These are phyloP conservation scores for Claviceps capensis DNA, from an alignment of 2,329 filamentous ascomycete species.

Conservation along the genomic window DNA sequence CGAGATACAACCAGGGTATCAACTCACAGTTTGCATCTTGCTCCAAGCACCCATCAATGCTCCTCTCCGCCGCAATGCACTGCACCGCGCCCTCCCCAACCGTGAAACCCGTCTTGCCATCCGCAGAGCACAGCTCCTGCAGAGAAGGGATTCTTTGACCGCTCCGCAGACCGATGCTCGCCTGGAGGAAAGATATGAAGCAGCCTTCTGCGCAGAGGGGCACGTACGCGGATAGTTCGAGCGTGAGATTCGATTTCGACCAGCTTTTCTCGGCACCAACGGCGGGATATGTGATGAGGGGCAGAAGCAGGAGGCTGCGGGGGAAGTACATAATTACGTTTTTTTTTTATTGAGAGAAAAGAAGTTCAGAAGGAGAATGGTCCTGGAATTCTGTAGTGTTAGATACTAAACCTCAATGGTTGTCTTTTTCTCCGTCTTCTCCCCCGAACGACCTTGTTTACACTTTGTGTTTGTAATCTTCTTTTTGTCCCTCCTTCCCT, in stretches of 20 bases:
- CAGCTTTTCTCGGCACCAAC: slow-evolving; percentile 10
- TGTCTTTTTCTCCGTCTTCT: background rate
- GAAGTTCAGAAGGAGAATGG: background rate
- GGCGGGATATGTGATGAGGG: slow-evolving; percentile 17
- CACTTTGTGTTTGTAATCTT: background rate
- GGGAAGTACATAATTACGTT: slow-evolving; percentile 22
- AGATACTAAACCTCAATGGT: background rate
- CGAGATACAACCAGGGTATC: too few species aligned
- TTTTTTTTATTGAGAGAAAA: background rate
- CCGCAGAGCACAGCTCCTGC: slow-evolving; percentile 48
- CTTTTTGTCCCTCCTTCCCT: background rate
- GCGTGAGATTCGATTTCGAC: slow-evolving; percentile 14
- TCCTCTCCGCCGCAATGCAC: slow-evolving; percentile 45
- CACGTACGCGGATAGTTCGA: slow-evolving; percentile 29
- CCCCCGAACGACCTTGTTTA: background rate
- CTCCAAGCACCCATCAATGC: slow-evolving; percentile 36
- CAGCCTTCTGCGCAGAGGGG: slow-evolving; percentile 48
- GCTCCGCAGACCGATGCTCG: slow-evolving; percentile 37
- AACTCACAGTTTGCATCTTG: slow-evolving; percentile 24
- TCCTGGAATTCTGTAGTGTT: background rate
- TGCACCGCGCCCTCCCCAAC: slow-evolving; percentile 58
- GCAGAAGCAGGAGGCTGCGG: slow-evolving; percentile 11
- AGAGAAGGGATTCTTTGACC: slow-evolving; percentile 40
- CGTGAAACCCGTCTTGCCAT: slow-evolving; percentile 48
- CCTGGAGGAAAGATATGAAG: slow-evolving; percentile 46